Evolutionary conservation across 2,329 filamentous ascomycete species (phyloP), one percentile per base, ranked within the genome.

Genomic region (Nemania diffusa): DNA sequence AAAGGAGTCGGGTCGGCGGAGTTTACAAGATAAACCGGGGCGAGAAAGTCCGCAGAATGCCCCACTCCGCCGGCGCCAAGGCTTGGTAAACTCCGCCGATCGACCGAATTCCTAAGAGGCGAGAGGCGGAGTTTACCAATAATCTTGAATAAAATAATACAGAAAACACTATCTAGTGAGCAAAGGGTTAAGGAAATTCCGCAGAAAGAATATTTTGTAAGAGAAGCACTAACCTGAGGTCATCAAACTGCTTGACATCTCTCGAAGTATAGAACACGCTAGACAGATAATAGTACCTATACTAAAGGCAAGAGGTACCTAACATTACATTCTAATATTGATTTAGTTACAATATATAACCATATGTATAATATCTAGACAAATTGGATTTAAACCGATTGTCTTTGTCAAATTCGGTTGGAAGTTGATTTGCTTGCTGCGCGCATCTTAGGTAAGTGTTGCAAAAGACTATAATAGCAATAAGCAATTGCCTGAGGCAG

Each of bases 41-140:
- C 17, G 24, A 8, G 22, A 61, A 64, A 67, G 57, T 67, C 63
- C 63, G 63, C 63, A 66, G 37, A 46, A 26, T 8, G 67, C 63
- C 62, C 67, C 67, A 67, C 67, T 60, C 37, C 63, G 67, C 58
- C 26, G 44, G 27, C 24, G 64, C 67, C 63, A 65, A 69, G 63
- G 60, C 46, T 32, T 7, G 13, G n/a, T 26, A 69, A 44, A 60
- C 51, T 69, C 67, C 67, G 67, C 57, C 27, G 29, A 13, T 8
- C 51, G 15, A 37, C 17, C 40, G 40, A 15, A 15, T n/a, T 42
- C 5, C 13, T 17, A 15, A 42, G 11, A n/a, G n/a, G n/a, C n/a
- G n/a, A n/a, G n/a, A n/a, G n/a, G n/a, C n/a, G n/a, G n/a, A n/a
- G n/a, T n/a, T n/a, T n/a, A n/a, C n/a, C n/a, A n/a, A n/a, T n/a